Base-by-base conservation (phyloP, 768 basidiomycete species). In the Psilocybe tampanensis region DNA sequence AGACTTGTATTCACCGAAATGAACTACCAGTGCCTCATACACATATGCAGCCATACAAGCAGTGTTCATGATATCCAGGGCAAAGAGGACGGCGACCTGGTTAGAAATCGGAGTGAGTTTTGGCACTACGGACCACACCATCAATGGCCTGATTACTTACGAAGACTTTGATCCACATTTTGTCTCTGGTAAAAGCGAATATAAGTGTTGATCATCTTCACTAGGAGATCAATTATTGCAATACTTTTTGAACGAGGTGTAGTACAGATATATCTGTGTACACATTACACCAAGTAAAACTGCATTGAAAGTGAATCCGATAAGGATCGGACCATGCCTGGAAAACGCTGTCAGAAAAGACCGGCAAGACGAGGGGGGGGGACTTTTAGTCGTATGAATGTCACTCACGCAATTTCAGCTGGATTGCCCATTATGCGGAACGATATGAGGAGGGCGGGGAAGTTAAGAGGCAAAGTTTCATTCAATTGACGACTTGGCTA, bases 211-310 rank as follows among this genome's bases (percentile, higher is more conserved):
- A 3, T 9, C 19, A 33, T 32, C 9, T n/a, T 22, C 12, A 8
- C 7, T 15, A 21, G 3, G 24, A 22, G 22, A 29, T 4, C 36
- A 39, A 39, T 5, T 5, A 3, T 29, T 29, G 3, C 36, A 5
- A 18, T 8, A 67, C 66, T 52, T 55, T 21, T 60, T 61, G 33
- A 63, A 67, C 64, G 74, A 71, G 23, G 69, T 74, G 62, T 71
- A 78, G 64, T 85, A 84, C 8, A 83, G 32, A 55, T 78, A 78
- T 9, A 74, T 66, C 65, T 84, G 76, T 0, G 73, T 74, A 33
- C 77, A 75, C 74, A 79, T 80, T 49, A 82, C 76, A 3, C 78
- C 80, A 53, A 78, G 78, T 5, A 81, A 69, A 11, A 78, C 47
- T n/a, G 79, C 65, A 60, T 80, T 81, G 68, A 81, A 64, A 12